Evolutionary conservation across 768 basidiomycete species (phyloP), one percentile per base, ranked within the genome.

Genomic region (Leccinum variicolor): DNA sequence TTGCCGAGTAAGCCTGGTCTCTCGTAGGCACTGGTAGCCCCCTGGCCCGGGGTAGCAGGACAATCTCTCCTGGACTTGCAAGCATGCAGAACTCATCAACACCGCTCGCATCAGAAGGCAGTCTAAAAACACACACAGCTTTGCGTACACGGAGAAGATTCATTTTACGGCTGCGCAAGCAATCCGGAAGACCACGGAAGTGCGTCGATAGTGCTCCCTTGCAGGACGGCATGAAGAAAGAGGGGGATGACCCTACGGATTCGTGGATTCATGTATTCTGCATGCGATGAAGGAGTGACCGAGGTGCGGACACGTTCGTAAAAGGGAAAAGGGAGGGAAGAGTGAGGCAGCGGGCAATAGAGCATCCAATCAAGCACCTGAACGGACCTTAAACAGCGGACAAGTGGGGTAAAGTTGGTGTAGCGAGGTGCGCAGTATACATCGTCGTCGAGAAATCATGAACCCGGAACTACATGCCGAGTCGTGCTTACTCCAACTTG

Each of bases 361-460:
- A 33, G 46, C 60, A 57, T 51, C 26, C 60, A 52, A 58, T 60
- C 61, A 62, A 62, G 17, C 41, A 48, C 46, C 59, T 57, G 50
- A 14, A 61, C 63, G 68, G 70, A 71, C 62, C 62, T 72, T 67
- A 69, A 62, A 54, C 54, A 61, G 51, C 53, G 58, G 62, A 34
- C 45, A 41, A 50, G 36, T 57, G 57, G 54, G 25, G 56, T 54
- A 60, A 48, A 45, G 33, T 50, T 50, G 43, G 45, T 50, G 58
- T 33, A 50, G 43, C 47, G 57, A 59, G 49, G 59, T 57, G 50
- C 58, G 54, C 54, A 7, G 59, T 39, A 52, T 34, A 31, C 28
- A 34, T 45, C 51, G 33, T 43, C 54, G 48, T 59, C 55, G 47
- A 56, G 53, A 17, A 41, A 52, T 57, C 50, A 67, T 52, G 56